These are phyloP conservation scores for Rosa multiflora DNA, from an alignment of 306 rosid species.

Conservation along the genomic window DNA sequence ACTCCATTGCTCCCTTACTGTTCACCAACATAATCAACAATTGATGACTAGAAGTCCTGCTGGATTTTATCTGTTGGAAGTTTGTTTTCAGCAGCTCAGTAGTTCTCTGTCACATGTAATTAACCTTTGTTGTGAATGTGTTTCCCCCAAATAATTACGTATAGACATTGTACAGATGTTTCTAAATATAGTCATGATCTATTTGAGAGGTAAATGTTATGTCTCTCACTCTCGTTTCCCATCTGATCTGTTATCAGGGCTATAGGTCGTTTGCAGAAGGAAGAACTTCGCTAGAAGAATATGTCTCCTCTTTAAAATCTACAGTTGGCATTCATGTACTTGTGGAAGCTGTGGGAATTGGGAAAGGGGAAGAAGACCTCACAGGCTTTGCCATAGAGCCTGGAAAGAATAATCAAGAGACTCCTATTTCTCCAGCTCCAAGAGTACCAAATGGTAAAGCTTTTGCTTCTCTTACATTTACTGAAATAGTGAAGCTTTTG, in stretches of 20 bases:
- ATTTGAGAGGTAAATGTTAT: slow-evolving; percentile 7
- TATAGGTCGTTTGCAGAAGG: slow-evolving; percentile 65
- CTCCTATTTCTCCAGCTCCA: slow-evolving; percentile 25
- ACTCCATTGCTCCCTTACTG: background rate
- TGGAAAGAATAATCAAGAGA: slow-evolving; percentile 40
- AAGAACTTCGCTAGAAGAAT: slow-evolving; percentile 59
- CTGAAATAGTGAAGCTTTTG: slow-evolving; percentile 56
- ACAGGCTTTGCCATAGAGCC: slow-evolving; percentile 52
- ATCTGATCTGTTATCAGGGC: slow-evolving; percentile 39
- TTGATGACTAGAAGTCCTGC: background rate
- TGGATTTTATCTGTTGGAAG: background rate
- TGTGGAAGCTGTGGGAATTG: slow-evolving; percentile 72
- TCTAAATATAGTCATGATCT: background rate
- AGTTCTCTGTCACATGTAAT: background rate
- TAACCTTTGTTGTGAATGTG: slow-evolving; percentile 24
- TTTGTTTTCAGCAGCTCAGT: background rate
- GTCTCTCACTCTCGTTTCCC: slow-evolving; percentile 24
- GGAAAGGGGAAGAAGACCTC: slow-evolving; percentile 72
- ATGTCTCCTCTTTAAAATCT: slow-evolving; percentile 58
- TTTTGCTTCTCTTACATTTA: slow-evolving; percentile 60
- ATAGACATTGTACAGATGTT: background rate
- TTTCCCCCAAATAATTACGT: background rate
- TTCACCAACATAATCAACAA: background rate
- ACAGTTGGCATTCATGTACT: slow-evolving; percentile 53
- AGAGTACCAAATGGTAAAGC: slow-evolving; percentile 43